These are phyloP conservation scores for Ogataea thermomethanolica DNA, from an alignment of 805 yeast species.

Conservation along the genomic window DNA sequence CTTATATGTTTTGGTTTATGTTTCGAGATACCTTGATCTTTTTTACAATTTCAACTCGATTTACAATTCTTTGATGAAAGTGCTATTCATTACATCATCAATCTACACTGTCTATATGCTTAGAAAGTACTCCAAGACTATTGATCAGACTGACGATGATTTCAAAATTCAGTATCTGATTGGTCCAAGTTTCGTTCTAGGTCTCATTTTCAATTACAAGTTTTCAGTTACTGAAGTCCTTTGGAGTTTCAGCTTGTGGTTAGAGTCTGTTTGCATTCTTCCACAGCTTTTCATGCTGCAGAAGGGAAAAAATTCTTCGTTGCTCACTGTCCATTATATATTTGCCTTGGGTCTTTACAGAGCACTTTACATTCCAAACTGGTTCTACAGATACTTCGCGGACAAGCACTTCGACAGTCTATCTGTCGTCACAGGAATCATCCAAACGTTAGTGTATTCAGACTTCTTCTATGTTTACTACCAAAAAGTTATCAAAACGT, in stretches of 20 bases:
- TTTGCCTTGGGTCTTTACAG: slow-evolving; percentile 91
- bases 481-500: slow-evolving; percentile 72
- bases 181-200: slow-evolving; percentile 53
- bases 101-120: slow-evolving; percentile 71
- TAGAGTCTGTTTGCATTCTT: slow-evolving; percentile 85
- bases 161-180: slow-evolving; percentile 72
- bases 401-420: slow-evolving; percentile 67
- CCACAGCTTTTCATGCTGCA: slow-evolving; percentile 93
- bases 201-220: slow-evolving; percentile 62
- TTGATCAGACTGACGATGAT: slow-evolving; percentile 60
- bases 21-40: slow-evolving; percentile 69
- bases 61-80: slow-evolving; percentile 78
- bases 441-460: slow-evolving; percentile 85
- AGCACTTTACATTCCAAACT: slow-evolving; percentile 86
- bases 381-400: slow-evolving; percentile 80
- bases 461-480: slow-evolving; percentile 95
- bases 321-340: slow-evolving; percentile 86
- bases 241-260: slow-evolving; percentile 92
- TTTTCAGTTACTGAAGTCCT: slow-evolving; percentile 59
- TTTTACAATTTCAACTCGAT: slow-evolving; percentile 55
- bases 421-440: slow-evolving; percentile 71
- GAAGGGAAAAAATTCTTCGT: slow-evolving; percentile 82
- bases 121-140: slow-evolving; percentile 57
- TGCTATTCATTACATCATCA: slow-evolving; percentile 75
- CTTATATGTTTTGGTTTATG: slow-evolving; percentile 68